Evolutionary conservation across 2,329 filamentous ascomycete genomes (phyloP), one percentile per base, ranked within the genome.

Genomic region (Aspergillus ochraceus): DNA sequence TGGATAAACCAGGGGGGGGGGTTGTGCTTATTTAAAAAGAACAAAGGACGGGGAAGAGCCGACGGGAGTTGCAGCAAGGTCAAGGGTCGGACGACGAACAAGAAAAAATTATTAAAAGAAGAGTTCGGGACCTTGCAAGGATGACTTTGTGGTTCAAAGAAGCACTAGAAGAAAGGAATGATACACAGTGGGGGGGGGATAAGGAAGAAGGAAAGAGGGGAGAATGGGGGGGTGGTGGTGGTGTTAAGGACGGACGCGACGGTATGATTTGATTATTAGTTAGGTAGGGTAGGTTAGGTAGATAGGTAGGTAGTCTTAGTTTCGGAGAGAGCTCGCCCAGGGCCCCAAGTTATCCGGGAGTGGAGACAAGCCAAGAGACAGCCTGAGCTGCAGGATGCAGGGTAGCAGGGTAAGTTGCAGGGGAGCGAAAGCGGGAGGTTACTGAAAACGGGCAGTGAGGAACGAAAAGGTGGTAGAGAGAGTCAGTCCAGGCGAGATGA

Each of bases 61-160:
- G 62, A 64, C 62, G 68, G 68, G 62, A 6, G 67, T 69, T 65
- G 64, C 63, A 65, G 57, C 57, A 64, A 57, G 58, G 51, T 60
- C 61, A 60, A 67, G 58, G 61, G 60, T n/a, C 12, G 4, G 36
- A n/a, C 14, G 36, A 17, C 14, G 36, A 42, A n/a, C 14, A 42
- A n/a, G 14, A 42, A n/a, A 42, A 42, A 42, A n/a, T 59, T 60
- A 59, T 66, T 60, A 57, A 65, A 55, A 59, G 68, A 65, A 66
- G 66, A 68, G 69, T 60, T 52, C 66, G 60, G 66, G 66, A 70
- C 67, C 65, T 59, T 46, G 56, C 58, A 57, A 53, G 52, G 39
- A 51, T 11, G 49, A 54, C 59, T 52, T 62, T 60, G 64, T 63
- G 66, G 67, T 66, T 65, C 64, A 58, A 57, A 45, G 58, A 61